phyloP scores from a whole-genome alignment of 768 basidiomycete species.

The Suillus discolor region DNA sequence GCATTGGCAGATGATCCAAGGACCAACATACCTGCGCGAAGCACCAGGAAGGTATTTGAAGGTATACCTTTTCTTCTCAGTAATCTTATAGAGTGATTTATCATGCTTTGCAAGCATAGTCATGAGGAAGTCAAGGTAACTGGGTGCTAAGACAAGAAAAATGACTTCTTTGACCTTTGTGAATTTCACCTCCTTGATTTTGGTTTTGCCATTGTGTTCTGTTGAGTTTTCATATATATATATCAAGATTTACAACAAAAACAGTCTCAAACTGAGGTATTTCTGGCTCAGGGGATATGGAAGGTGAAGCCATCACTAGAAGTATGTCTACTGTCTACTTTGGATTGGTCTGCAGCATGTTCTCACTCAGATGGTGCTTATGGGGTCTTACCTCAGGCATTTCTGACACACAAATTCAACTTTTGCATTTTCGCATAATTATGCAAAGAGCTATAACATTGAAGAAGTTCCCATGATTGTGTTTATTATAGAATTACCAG shows the following conservation, averaged over 20 bases:
- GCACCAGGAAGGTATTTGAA: slow-evolving; percentile 3
- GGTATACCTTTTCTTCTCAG: slow-evolving; percentile 6
- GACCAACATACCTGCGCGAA: neutral
- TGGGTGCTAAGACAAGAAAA: slow-evolving; percentile 1
- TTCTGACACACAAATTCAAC: too few species aligned
- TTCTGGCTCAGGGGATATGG: too few species aligned
- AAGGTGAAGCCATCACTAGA: too few species aligned
- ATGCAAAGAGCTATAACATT: too few species aligned
- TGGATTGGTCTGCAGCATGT: too few species aligned
- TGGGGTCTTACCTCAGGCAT: too few species aligned
- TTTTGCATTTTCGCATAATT: too few species aligned
- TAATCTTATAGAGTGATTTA: slow-evolving; percentile 2
- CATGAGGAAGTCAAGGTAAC: slow-evolving; percentile 5
- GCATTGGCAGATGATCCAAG: too few species aligned
- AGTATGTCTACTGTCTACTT: too few species aligned
- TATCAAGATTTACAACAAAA: neutral
- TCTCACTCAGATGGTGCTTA: too few species aligned
- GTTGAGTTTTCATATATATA: neutral
- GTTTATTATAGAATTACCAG: too few species aligned
- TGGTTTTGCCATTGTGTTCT: neutral
- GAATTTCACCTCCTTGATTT: slow-evolving; percentile 2
- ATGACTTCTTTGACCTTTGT: slow-evolving; percentile 2
- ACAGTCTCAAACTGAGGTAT: neutral
- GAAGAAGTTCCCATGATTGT: too few species aligned
- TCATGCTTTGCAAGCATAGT: slow-evolving; percentile 3